These are phyloP conservation scores for Trichosporon ovoides DNA, from an alignment of 1,284 basidiomycete species.

Conservation along the genomic window DNA sequence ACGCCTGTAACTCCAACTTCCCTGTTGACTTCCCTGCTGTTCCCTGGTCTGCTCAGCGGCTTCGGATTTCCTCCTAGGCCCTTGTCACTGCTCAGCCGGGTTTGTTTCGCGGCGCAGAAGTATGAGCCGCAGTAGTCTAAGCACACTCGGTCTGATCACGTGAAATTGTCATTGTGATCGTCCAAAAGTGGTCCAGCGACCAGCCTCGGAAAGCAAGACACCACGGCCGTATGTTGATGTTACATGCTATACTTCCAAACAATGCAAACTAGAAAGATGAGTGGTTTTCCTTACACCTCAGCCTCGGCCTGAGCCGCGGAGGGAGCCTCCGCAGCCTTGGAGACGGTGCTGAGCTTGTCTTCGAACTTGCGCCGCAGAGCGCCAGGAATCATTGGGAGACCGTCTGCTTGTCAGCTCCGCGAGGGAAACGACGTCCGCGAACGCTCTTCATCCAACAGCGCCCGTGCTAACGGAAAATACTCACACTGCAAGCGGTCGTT, in stretches of 20 bases:
- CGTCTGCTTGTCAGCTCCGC: not conserved
- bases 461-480: not conserved
- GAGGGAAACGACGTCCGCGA: too few relatives aligned
- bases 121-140: too few relatives aligned
- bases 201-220: not conserved
- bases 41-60: too few relatives aligned
- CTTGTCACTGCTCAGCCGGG: too few relatives aligned
- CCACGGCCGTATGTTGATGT: not conserved
- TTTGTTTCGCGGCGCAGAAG: too few relatives aligned
- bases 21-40: too few relatives aligned
- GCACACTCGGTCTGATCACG: too few relatives aligned
- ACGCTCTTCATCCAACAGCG: not conserved
- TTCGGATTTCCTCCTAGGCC: too few relatives aligned
- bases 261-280: not conserved
- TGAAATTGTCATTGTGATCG: too few relatives aligned
- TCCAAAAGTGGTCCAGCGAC: too few relatives aligned
- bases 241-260: not conserved
- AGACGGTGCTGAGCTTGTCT: not conserved
- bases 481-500: conserved; percentile 17
- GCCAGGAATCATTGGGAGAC: not conserved
- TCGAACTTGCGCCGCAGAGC: not conserved
- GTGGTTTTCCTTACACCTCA: not conserved
- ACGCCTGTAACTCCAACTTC: too few relatives aligned
- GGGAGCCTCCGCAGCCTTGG: conserved; percentile 3
- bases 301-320: not conserved